phyloP scores from a whole-genome alignment of 352 stramenopile genomes.

The Phytophthora rubi region DNA sequence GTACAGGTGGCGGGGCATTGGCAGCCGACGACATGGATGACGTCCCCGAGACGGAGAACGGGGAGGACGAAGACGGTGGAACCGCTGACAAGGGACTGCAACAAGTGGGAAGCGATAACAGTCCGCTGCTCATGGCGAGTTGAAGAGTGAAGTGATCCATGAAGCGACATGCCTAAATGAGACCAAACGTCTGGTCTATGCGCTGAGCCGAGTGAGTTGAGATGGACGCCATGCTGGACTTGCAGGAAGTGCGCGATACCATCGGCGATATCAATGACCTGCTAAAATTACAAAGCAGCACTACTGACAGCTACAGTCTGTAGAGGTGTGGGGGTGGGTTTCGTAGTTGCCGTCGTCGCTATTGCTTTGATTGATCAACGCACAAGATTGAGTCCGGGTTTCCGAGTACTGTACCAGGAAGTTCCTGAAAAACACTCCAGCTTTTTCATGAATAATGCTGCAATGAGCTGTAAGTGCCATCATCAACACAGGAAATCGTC shows the following conservation, averaged over 20 bases:
- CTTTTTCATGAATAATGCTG: too few species aligned
- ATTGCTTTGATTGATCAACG: too few species aligned
- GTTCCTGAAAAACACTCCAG: too few species aligned
- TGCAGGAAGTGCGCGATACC: background rate
- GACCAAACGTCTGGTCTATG: constrained; percentile 1
- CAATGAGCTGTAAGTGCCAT: too few species aligned
- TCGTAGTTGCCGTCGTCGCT: background rate
- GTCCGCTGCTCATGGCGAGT: background rate
- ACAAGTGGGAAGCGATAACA: constrained; percentile 1
- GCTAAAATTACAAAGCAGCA: background rate
- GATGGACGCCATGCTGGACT: constrained; percentile 1
- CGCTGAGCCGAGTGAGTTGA: background rate
- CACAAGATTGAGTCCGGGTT: too few species aligned
- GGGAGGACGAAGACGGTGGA: constrained; percentile 5
- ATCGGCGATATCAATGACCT: background rate
- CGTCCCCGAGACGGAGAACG: constrained; percentile 1
- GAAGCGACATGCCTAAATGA: constrained; percentile 7
- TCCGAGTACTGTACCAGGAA: too few species aligned
- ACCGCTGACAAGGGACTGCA: constrained; percentile 5
- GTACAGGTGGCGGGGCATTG: background rate
- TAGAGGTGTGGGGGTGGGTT: background rate
- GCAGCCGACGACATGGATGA: constrained; percentile 14
- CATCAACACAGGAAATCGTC: too few species aligned
- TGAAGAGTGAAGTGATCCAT: constrained; percentile 3
- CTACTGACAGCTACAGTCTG: too few species aligned